Base-by-base conservation (phyloP, 345 rosid species). In the Gossypioides kirkii region DNA sequence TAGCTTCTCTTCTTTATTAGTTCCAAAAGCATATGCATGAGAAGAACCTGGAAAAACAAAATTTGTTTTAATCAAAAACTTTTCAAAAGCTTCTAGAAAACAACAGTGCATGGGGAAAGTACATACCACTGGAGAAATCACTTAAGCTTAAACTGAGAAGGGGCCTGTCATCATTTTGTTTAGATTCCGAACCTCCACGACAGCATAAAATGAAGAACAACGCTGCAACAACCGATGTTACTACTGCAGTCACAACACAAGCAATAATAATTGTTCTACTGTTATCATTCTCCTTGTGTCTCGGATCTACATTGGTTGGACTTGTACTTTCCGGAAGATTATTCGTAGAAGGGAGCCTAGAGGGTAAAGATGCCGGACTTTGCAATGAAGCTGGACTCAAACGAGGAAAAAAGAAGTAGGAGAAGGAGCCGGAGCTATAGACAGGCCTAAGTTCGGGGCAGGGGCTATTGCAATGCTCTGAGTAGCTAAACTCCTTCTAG, bases 101-200 rank as follows among this genome's bases (percentile, higher is more conserved):
- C 45, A 72, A 61, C 2, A 41, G 32, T 20, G 23, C 18, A 53
- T 2, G 3, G 36, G 42, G 22, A 61, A 43, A 73, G 67, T 26
- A 73, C 17, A 43, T 89, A 92, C 97, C 91, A 63, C 73, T 52
- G 73, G 97, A 88, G 80, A 82, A 83, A 54, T 91, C 94, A 38
- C 81, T 87, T 76, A 83, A 71, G 86, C 96, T 91, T 81, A 93
- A 81, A 85, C 93, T 83, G 79, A 96, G 96, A 77, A 96, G 97
- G 69, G 96, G 99, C 47, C 87, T 86, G 67, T 93, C 98, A 74
- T 96, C 98, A 76, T 87, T 90, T 78, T 25, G 84, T 74, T 80
- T 75, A 68, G 17, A 79, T 65, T 76, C 81, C 75, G 86, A 70
- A 25, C 87, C 82, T 74, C 73, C 82, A 59, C 70, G 74, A 77